Base-by-base conservation (phyloP, 2,329 filamentous ascomycete species). In the Cladosporium sp. region DNA sequence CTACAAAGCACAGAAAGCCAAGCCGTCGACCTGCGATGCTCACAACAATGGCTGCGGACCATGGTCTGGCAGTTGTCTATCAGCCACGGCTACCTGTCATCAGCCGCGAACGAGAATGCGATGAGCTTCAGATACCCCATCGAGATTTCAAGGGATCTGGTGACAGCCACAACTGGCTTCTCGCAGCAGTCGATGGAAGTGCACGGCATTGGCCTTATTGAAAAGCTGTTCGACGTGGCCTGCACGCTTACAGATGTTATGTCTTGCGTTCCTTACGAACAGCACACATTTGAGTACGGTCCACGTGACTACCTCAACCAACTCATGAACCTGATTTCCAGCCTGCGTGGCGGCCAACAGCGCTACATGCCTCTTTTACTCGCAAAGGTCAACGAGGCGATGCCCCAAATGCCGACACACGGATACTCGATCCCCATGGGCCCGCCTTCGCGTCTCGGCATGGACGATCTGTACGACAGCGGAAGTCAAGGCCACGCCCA, bases 141-240 rank as follows among this genome's bases (percentile, higher is more conserved):
- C 30, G 82, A 86, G 43, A 86, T 89, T n/a, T 86, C 86, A 0
- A 79, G 85, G 57, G 86, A 87, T 58, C 81, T 88, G 1, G 79
- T 86, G 0, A 76, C 78, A 14, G 87, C 93, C 77, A 88, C 90
- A 5, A 86, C 88, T 18, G 86, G 90, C 62, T 90, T 95, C 72
- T 89, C 89, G 0, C 86, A 87, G 39, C 84, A 89, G 69, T 88
- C 88, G 51, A 89, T 92, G 81, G 91, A 94, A 68, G 81, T 93
- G 3, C 84, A 93, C 69, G 90, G 89, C 21, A 85, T 91, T 46
- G 90, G 90, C 28, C 76, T 96, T 86, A 87, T 95, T 67, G 91
- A 93, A 74, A 94, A 94, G 75, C 79, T 96, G 14, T 86, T 95
- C 71, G 90, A 93, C 70, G 86, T 93, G 39, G 88, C 91, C 14